phyloP scores from a whole-genome alignment of 2,329 filamentous ascomycete species.

The Fusarium solani-melongenae region DNA sequence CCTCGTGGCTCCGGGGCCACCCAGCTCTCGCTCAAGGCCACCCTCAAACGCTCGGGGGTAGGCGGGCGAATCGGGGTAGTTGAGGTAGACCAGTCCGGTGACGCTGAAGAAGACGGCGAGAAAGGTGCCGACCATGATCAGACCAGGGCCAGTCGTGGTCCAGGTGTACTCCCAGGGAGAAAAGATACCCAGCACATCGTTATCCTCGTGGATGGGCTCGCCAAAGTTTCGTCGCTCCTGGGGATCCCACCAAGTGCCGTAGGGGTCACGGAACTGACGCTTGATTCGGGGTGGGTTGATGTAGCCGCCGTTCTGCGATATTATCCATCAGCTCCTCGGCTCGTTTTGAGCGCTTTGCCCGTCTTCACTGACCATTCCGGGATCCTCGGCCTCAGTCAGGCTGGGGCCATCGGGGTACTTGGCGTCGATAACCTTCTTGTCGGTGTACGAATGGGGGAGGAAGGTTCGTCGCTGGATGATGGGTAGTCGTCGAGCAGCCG shows the following conservation, averaged over 20 bases:
- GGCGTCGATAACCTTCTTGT: conserved; percentile 60
- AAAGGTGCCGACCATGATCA: conserved; percentile 76
- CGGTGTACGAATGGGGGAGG: conserved; percentile 61
- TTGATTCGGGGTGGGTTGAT: conserved; percentile 83
- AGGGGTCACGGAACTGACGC: conserved; percentile 91
- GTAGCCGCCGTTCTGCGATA: conserved; percentile 81
- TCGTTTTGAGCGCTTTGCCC: conserved; percentile 8
- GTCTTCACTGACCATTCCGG: conserved; percentile 67
- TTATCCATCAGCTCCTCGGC: conserved; percentile 39
- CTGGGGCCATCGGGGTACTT: conserved; percentile 62
- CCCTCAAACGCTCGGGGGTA: conserved; percentile 77
- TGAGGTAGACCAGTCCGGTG: conserved; percentile 73
- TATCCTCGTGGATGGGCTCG: conserved; percentile 96
- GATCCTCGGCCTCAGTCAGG: conserved; percentile 71
- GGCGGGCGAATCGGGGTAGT: conserved; percentile 78
- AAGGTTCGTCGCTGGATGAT: conserved; percentile 68
- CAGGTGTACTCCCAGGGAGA: conserved; percentile 91
- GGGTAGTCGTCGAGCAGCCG: conserved; percentile 61
- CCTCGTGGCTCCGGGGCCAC: conserved; percentile 73
- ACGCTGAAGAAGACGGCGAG: conserved; percentile 71
- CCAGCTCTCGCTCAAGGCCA: conserved; percentile 79
- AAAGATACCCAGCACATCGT: conserved; percentile 92
- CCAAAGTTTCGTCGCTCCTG: conserved; percentile 97
- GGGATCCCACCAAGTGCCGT: conserved; percentile 96
- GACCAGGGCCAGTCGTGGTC: conserved; percentile 75